Conservation (phyloP, 495 filamentous ascomycete species). For the Beverwykella pulmonaria region DNA sequence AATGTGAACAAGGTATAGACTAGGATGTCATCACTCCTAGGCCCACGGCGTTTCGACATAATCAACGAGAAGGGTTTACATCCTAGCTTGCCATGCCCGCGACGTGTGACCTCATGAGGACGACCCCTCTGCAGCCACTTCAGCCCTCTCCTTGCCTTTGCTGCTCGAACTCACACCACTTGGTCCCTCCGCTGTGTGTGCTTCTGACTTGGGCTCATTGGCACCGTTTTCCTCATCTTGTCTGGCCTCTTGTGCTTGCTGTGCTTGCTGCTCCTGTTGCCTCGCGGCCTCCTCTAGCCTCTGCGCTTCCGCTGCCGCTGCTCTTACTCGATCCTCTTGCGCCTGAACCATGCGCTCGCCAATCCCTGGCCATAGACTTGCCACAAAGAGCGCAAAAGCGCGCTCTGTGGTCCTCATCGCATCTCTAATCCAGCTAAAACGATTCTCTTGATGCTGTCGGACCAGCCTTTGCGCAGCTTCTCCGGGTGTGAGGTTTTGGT, state of each 20-base stretch:
- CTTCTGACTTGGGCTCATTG: not conserved
- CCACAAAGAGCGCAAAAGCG: slow-evolving; percentile 78
- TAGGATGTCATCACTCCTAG: too few relatives aligned
- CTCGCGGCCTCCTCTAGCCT: slow-evolving; percentile 5
- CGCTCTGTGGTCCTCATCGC: slow-evolving; percentile 68
- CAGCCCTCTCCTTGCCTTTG: slow-evolving; percentile 31
- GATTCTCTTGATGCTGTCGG: slow-evolving; percentile 51
- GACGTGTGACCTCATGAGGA: too few relatives aligned
- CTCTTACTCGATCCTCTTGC: slow-evolving; percentile 53
- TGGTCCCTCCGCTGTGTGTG: not conserved
- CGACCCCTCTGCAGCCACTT: not conserved
- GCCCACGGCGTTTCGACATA: too few relatives aligned
- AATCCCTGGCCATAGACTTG: slow-evolving; percentile 81
- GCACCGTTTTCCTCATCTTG: slow-evolving; percentile 11
- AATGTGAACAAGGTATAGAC: too few relatives aligned
- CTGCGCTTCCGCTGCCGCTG: slow-evolving; percentile 38
- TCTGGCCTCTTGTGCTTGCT: slow-evolving; percentile 47
- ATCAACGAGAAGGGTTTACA: too few relatives aligned
- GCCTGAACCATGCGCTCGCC: slow-evolving; percentile 77
- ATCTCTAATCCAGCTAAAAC: slow-evolving; percentile 58
- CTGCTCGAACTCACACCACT: not conserved
- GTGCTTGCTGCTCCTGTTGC: slow-evolving; percentile 34
- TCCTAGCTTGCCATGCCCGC: too few relatives aligned
- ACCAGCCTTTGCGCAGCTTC: slow-evolving; percentile 60
- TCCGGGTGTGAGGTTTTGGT: slow-evolving; percentile 52